A percentile compares a stretch with the other conserved stretches of the same genome.
phyloP scores from a whole-genome alignment of 1,284 basidiomycete genomes.

The Leccinum proximum region DNA sequence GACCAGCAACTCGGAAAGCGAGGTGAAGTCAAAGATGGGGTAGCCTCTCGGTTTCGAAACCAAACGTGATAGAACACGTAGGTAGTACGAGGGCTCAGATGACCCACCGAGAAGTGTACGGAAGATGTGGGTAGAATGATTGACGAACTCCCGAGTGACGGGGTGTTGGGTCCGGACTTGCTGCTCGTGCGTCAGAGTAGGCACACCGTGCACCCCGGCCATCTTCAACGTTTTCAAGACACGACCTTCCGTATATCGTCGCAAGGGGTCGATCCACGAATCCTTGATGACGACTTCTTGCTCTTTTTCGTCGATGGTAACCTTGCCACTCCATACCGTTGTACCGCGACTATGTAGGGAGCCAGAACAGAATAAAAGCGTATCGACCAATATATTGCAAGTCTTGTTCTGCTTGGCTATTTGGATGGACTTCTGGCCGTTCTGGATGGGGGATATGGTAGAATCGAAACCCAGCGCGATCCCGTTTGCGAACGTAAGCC shows the following conservation, averaged over 20 bases:
- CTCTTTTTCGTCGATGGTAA: neutral
- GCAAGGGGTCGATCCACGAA: neutral
- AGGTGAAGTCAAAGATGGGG: neutral
- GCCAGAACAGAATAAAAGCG: neutral
- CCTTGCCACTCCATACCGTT: neutral
- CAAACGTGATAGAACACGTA: neutral
- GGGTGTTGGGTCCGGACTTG: neutral
- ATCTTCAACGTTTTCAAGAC: neutral
- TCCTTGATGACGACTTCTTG: neutral
- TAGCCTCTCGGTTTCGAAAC: neutral
- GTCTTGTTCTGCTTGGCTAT: neutral
- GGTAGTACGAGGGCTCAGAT: neutral
- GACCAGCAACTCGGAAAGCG: neutral
- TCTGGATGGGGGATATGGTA: neutral
- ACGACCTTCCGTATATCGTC: neutral
- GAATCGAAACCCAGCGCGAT: neutral
- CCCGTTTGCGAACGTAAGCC: neutral
- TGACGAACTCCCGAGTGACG: neutral
- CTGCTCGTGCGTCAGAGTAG: neutral
- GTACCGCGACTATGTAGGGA: neutral
- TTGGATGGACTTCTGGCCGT: neutral
- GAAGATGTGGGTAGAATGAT: neutral
- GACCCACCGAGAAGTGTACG: neutral
- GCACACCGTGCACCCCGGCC: neutral
- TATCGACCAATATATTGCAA: neutral